These are phyloP conservation scores for Tolypocladium album DNA, from an alignment of 2,329 filamentous ascomycete genomes.

Conservation along the genomic window DNA sequence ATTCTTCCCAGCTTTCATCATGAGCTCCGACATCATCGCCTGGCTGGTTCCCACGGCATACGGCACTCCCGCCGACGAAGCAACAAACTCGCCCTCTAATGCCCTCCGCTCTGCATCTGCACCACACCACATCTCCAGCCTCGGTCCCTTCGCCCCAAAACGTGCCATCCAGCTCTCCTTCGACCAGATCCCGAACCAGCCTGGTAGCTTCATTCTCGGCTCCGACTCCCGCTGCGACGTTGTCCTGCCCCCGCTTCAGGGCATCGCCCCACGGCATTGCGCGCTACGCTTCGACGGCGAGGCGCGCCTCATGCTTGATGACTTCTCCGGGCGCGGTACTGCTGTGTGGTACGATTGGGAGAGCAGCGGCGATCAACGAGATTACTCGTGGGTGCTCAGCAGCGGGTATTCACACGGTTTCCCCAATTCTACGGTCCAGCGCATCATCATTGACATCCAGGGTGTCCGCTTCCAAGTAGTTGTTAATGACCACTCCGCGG, in stretches of 20 bases:
- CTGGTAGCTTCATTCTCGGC: constrained; percentile 26
- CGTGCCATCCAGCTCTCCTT: constrained; percentile 26
- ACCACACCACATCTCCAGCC: constrained; percentile 15
- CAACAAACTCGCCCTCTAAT: constrained; percentile 21
- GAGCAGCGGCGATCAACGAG: constrained; percentile 23
- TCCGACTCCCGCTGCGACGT: constrained; percentile 27
- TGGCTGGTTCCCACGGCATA: constrained; percentile 27
- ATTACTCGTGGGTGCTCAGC: constrained; percentile 25
- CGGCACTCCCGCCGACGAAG: constrained; percentile 20
- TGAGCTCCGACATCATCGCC: constrained; percentile 21
- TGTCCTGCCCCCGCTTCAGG: constrained; percentile 21
- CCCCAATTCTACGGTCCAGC: constrained; percentile 18
- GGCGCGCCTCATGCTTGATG: constrained; percentile 24
- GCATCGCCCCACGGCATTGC: constrained; percentile 26
- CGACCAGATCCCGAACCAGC: constrained; percentile 18
- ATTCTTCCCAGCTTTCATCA: constrained; percentile 8
- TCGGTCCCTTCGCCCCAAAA: constrained; percentile 12
- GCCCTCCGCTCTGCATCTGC: constrained; percentile 12
- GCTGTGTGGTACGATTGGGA: constrained; percentile 32
- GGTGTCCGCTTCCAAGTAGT: constrained; percentile 27
- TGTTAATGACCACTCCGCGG: constrained; percentile 22
- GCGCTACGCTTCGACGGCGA: constrained; percentile 26
- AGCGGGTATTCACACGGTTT: constrained; percentile 13
- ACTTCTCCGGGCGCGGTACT: constrained; percentile 25
- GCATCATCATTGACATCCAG: constrained; percentile 27